Base-by-base conservation (phyloP, 768 basidiomycete species). In the Lepiota subincarnata region DNA sequence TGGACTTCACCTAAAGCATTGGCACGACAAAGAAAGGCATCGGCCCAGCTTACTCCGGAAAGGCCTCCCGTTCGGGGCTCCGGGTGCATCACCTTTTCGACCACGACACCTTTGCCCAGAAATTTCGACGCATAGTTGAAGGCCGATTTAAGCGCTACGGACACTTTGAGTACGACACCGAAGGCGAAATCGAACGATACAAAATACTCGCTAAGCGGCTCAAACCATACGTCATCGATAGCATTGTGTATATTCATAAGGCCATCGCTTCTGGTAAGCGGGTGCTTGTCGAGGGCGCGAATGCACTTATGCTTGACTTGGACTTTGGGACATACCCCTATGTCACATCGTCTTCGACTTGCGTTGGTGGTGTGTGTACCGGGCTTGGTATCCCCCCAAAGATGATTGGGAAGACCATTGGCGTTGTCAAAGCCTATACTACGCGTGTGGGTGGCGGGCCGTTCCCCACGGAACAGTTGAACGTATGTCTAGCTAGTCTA, bases 1-100 rank as follows among this genome's bases (percentile, higher is more conserved):
- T 50, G 20, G 59, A 50, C 12, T 44, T 39, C 41, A 48, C 37
- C 24, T 51, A 26, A 55, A 92, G 90, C 70, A 98, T 99, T 65
- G 97, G 97, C 20, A 99, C 97, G 31, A 99, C 97, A 45, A 94
- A 90, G 82, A 92, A 86, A 68, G 97, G 97, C 48, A 98, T 99
- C 64, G 97, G 97, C 70, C 97, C 97, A 68, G 89, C 97, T 11
- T 99, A 99, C 76, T 97, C 95, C 47, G 89, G 88, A 46, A 99
- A 98, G 71, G 93, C 97, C 13, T 96, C 93, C 10, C 87, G 97
- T 43, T 97, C 94, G 0, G 97, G 97, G 50, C 79, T 99, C 42
- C 84, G 97, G 46, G 85, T 99, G 1, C 97, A 99, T 72, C 97
- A 99, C 71, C 80, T 99, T 41, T 97, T 96, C 71, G 90, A 95